phyloP scores from a whole-genome alignment of 2,329 filamentous ascomycete species.

The Colletotrichum sp. region DNA sequence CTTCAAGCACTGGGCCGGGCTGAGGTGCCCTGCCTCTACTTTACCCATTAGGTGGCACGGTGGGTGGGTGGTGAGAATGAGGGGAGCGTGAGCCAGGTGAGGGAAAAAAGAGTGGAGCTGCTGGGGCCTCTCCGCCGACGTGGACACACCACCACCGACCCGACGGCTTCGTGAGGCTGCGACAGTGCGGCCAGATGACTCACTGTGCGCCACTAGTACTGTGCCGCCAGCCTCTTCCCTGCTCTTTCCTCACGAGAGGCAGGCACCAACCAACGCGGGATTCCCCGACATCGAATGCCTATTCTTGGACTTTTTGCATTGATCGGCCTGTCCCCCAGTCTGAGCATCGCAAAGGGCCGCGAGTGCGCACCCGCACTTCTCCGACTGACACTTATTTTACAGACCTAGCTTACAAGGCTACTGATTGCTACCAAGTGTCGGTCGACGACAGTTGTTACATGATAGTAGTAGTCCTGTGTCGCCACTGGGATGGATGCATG shows the following conservation, averaged over 20 bases:
- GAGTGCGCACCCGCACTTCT: background rate
- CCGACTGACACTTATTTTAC: background rate
- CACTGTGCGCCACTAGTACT: background rate
- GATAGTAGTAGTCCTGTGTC: background rate
- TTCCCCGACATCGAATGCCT: conserved; percentile 11
- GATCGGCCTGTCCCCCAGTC: conserved; percentile 3
- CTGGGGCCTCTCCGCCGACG: conserved; percentile 3
- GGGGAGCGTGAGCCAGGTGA: background rate
- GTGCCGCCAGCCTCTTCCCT: background rate
- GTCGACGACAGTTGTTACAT: background rate
- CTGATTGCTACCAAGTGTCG: background rate
- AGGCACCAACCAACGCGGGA: background rate
- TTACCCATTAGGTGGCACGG: background rate
- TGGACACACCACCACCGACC: conserved; percentile 4
- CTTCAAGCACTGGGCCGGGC: background rate
- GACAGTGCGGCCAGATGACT: background rate
- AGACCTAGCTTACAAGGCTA: background rate
- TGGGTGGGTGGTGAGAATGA: background rate
- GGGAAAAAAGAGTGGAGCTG: conserved; percentile 8
- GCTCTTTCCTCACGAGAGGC: background rate
- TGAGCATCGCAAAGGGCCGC: background rate
- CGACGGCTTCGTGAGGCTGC: conserved; percentile 3
- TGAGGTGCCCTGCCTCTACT: background rate
- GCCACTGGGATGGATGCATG: background rate
- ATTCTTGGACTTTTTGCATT: conserved; percentile 15